A percentile compares a stretch with the other conserved stretches of the same genome.
Conservation (phyloP, 148 eudicot genomes). For the Rhododendron ovatum region DNA sequence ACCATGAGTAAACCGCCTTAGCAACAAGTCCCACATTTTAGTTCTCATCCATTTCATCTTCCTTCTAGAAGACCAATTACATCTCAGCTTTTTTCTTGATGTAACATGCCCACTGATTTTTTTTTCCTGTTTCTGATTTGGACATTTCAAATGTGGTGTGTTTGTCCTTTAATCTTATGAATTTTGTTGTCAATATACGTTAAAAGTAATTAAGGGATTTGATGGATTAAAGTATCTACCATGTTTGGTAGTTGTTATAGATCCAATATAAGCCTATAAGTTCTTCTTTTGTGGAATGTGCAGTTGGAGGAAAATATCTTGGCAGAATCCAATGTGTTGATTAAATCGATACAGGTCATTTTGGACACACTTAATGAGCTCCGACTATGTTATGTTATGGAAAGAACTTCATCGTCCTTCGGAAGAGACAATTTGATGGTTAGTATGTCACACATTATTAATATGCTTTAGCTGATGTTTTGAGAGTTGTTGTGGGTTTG, state of each 20-base stretch:
- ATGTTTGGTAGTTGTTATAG: background rate
- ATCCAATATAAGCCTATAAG: background rate
- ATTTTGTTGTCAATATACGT: background rate
- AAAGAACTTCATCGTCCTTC: slow-evolving; percentile 46
- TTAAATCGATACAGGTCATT: slow-evolving; percentile 68
- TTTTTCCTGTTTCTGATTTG: background rate
- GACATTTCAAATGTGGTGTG: background rate
- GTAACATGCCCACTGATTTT: background rate
- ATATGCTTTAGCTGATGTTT: background rate
- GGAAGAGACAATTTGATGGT: slow-evolving; percentile 53
- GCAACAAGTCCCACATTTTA: background rate
- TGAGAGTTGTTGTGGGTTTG: background rate
- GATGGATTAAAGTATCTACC: background rate
- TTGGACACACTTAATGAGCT: slow-evolving; percentile 85
- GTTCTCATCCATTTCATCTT: background rate
- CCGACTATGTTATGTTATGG: slow-evolving; percentile 68
- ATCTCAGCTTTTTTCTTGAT: background rate
- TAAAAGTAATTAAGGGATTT: background rate
- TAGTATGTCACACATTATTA: background rate
- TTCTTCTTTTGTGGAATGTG: slow-evolving; percentile 18
- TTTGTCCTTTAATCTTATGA: background rate
- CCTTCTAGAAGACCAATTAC: background rate
- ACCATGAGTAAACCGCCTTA: background rate
- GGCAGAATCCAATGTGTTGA: slow-evolving; percentile 55
- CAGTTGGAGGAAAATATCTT: slow-evolving; percentile 80